Evolutionary conservation across 1,284 basidiomycete genomes (phyloP).

Genomic region (Hortiboletus rubellus): DNA sequence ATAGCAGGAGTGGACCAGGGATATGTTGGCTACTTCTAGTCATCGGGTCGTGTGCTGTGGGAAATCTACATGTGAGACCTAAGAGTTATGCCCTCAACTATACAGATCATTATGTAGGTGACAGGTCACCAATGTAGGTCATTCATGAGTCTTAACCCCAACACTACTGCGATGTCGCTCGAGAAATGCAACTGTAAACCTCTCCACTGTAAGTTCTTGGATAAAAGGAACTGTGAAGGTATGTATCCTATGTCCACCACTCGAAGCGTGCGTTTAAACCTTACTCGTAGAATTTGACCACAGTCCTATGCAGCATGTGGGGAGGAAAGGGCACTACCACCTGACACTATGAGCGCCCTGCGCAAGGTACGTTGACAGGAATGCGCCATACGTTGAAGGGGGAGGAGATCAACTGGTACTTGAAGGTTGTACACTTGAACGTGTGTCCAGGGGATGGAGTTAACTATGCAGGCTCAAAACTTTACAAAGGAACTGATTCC

Average conservation of each 20-base stretch:
- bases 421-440: background rate
- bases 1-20: background rate
- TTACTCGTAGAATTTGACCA: conserved; percentile 75
- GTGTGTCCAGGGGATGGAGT: too few species aligned
- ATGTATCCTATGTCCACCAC: conserved; percentile 16
- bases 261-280: background rate
- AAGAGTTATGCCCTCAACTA: conserved; percentile 43
- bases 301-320: conserved; percentile 91
- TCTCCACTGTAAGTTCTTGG: conserved; percentile 86
- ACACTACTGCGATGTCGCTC: conserved; percentile 1
- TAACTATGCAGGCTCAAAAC: background rate
- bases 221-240: conserved; percentile 87
- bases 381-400: conserved; percentile 16
- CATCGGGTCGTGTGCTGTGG: conserved; percentile 23
- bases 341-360: conserved; percentile 31
- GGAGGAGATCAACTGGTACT: conserved; percentile 22
- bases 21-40: background rate
- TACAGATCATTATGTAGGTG: conserved; percentile 16
- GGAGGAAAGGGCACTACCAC: conserved; percentile 55
- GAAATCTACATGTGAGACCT: conserved; percentile 40
- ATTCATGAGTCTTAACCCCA: background rate
- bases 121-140: background rate
- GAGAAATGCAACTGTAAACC: conserved; percentile 86
- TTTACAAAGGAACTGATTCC: background rate
- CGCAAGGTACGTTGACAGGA: background rate